Percentiles rank a stretch among this genome's conserved stretches.
phyloP scores from a whole-genome alignment of 192 early-diverging fungal genomes.

The Phlyctochytrium bullatum region DNA sequence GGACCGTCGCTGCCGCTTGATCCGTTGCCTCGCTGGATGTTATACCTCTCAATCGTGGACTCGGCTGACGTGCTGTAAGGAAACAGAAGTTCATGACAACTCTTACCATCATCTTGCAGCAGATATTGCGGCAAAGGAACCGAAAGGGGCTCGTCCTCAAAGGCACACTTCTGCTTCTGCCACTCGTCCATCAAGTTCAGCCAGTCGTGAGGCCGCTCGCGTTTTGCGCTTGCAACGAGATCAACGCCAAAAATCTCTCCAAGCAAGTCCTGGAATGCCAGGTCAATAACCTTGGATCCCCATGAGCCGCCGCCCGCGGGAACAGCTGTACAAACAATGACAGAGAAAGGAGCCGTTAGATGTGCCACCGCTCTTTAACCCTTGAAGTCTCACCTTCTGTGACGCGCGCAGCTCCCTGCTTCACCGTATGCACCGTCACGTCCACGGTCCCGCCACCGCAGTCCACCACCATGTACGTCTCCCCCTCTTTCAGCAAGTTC shows the following conservation, averaged over 20 bases:
- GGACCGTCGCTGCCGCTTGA: no score
- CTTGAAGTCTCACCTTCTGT: neutral
- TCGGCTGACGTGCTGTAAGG: no score
- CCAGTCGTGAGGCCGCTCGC: neutral
- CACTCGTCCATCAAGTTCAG: slow-evolving; percentile 10
- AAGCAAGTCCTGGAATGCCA: slow-evolving; percentile 9
- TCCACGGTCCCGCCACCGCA: slow-evolving; percentile 18
- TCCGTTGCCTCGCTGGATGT: no score
- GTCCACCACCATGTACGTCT: slow-evolving; percentile 16
- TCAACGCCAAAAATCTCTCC: slow-evolving; percentile 9
- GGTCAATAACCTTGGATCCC: slow-evolving; percentile 20
- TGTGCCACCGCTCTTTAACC: slow-evolving; percentile 12
- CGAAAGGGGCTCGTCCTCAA: no score
- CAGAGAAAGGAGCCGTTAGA: slow-evolving; percentile 1
- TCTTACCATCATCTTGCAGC: no score
- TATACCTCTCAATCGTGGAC: no score
- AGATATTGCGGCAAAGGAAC: no score
- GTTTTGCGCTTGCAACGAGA: neutral
- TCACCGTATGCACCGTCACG: slow-evolving; percentile 17
- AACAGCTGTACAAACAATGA: slow-evolving; percentile 3
- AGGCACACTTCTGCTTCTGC: slow-evolving; percentile 17
- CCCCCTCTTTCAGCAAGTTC: slow-evolving; percentile 6
- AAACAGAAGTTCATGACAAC: no score
- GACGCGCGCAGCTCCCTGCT: no score
- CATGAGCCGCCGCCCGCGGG: slow-evolving; percentile 8